phyloP scores from a whole-genome alignment of 805 yeast genomes.

The Ogataea sp. region DNA sequence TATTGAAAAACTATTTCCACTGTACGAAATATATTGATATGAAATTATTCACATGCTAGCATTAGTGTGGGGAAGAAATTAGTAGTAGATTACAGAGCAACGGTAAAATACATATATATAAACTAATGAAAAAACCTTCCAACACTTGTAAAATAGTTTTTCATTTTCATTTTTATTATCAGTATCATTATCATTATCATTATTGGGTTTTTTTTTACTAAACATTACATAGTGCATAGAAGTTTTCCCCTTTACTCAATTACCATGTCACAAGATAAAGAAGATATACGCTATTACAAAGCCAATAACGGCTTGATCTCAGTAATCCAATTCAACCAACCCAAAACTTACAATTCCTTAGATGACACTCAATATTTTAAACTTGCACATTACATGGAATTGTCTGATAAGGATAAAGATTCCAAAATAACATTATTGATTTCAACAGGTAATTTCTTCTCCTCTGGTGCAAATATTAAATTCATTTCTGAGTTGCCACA shows the following conservation, averaged over 20 bases:
- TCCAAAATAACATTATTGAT: slow-evolving; percentile 61
- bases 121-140: too few species aligned
- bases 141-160: too few species aligned
- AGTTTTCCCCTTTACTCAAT: too few species aligned
- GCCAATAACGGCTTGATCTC: slow-evolving; percentile 32
- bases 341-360: slow-evolving; percentile 58
- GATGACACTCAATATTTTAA: slow-evolving; percentile 54
- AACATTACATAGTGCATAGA: too few species aligned
- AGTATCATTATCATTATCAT: too few species aligned
- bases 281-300: slow-evolving; percentile 1
- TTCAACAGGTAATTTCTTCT: slow-evolving; percentile 67
- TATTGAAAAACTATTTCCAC: too few species aligned
- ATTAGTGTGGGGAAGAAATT: neutral
- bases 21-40: too few species aligned
- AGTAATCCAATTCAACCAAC: slow-evolving; percentile 59
- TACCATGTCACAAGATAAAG: too few species aligned
- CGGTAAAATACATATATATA: too few species aligned
- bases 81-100: too few species aligned
- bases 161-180: too few species aligned
- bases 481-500: slow-evolving; percentile 15
- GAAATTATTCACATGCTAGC: neutral
- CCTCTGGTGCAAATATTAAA: slow-evolving; percentile 76
- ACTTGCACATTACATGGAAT: slow-evolving; percentile 49
- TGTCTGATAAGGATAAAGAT: slow-evolving; percentile 54
- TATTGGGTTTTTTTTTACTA: neutral